Evolutionary conservation across 108 stramenopile genomes (phyloP).

Genomic region (Cylindrotheca fusiformis): DNA sequence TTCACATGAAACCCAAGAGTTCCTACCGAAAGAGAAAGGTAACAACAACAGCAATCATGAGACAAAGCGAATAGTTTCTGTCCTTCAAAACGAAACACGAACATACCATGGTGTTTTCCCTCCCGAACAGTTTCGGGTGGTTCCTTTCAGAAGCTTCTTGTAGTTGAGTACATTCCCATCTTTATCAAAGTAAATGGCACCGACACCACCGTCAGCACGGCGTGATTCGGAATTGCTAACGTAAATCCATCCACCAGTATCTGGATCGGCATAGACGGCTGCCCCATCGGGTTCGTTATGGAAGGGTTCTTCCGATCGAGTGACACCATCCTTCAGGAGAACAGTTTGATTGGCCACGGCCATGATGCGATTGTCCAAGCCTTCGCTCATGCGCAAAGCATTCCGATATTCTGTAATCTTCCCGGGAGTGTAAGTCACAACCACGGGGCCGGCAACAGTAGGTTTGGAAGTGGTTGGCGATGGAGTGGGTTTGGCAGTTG

Average conservation of each 20-base stretch:
- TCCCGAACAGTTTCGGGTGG: conserved; percentile 50
- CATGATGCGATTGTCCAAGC: conserved; percentile 24
- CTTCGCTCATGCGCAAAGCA: conserved; percentile 23
- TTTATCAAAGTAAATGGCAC: conserved; percentile 44
- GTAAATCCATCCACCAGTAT: conserved; percentile 55
- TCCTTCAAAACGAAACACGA: not conserved
- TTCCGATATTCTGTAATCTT: conserved; percentile 29
- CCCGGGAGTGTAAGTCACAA: conserved; percentile 43
- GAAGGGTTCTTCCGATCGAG: conserved; percentile 18
- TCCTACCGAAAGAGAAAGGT: conserved; percentile 10
- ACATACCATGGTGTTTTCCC: conserved; percentile 34
- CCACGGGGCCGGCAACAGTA: too few species aligned
- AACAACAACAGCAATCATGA: not conserved
- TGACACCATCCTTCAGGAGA: conserved; percentile 11
- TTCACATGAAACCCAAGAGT: conserved; percentile 64
- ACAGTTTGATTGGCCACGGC: conserved; percentile 28
- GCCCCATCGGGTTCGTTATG: conserved; percentile 49
- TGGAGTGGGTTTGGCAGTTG: too few species aligned
- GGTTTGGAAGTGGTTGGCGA: too few species aligned
- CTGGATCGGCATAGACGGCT: conserved; percentile 40
- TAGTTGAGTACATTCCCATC: conserved; percentile 41
- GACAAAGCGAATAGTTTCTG: not conserved
- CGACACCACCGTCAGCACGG: conserved; percentile 43
- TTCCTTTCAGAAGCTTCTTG: conserved; percentile 27
- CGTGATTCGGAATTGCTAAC: conserved; percentile 49